Evolutionary conservation across 805 yeast species (phyloP), one percentile per base, ranked within the genome.

Genomic region (Lipomyces yamadae): DNA sequence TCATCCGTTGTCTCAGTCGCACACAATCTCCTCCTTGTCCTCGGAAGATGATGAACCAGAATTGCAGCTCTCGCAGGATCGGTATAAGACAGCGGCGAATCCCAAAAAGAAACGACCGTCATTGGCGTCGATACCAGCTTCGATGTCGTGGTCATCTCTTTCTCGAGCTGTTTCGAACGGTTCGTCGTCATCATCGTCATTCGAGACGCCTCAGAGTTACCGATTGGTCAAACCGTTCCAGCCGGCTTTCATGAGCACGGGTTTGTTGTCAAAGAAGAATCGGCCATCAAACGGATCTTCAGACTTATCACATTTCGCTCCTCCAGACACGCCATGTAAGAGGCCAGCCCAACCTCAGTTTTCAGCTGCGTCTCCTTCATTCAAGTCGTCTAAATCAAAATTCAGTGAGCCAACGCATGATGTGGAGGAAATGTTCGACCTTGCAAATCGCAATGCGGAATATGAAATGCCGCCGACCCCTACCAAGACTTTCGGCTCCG

Each of bases 151-250:
- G 60, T 58, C 65, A 29, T 57, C 67, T 11, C 62, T 63, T 37
- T 59, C 72, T 35, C 61, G 48, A 24, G 56, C 66, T 5, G 55
- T 53, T 32, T 35, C 66, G 7, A 53, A 39, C 4, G 37, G 39
- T 4, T 35, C 42, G 5, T 35, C 60, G 10, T 58, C 64, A 0
- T 69, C 60, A 15, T 58, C 64, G 0, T 69, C 68, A 18, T 80
- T 79, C 64, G 73, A 77, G 42, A 83, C 88, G 0, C 87, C 89
- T 1, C 85, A 83, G 52, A 80, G 84, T 15, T 90, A 88, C 77
- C 84, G 86, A 70, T 85, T 86, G 58, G 95, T 90, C 30, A 90
- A 89, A 74, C 97, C 97, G 2, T 81, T 91, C 52, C 96, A 91
- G 75, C 88, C 93, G 0, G 97, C 95, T 15, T 91, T 91, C 77